Evolutionary conservation across 1,284 basidiomycete species (phyloP).

Genomic region (Xerocomus amazonicus): DNA sequence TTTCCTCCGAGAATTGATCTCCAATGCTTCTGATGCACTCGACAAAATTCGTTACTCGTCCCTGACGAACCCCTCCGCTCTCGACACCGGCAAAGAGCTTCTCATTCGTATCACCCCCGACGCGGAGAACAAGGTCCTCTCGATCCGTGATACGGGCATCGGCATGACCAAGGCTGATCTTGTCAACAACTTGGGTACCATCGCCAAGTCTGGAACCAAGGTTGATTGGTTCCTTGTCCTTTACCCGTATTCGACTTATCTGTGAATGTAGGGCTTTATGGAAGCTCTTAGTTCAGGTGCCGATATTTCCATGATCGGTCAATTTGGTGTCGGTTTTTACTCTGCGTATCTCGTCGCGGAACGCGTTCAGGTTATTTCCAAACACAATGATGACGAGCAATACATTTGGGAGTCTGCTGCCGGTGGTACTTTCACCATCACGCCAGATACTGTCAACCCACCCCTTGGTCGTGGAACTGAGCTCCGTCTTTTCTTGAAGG

Average conservation of each 20-base stretch:
- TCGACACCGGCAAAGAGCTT: constrained; percentile 87
- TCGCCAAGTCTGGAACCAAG: constrained; percentile 96
- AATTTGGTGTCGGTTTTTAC: constrained; percentile 99
- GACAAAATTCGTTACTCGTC: constrained; percentile 97
- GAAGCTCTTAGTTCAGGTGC: constrained; percentile 95
- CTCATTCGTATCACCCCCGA: constrained; percentile 91
- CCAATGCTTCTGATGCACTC: constrained; percentile 90
- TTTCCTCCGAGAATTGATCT: constrained; percentile 94
- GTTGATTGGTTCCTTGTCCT: constrained; percentile 35
- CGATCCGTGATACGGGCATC: constrained; percentile 95
- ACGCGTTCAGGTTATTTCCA: constrained; percentile 97
- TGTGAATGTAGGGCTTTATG: constrained; percentile 81
- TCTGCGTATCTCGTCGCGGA: constrained; percentile 99
- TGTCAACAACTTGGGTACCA: constrained; percentile 99
- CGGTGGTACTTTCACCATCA: constrained; percentile 99
- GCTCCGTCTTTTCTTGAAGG: constrained; percentile 95
- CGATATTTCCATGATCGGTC: constrained; percentile 91
- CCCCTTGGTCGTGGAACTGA: constrained; percentile 94
- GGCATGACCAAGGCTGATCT: constrained; percentile 99
- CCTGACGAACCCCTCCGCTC: constrained; percentile 84
- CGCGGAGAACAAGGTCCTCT: constrained; percentile 93
- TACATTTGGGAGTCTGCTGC: constrained; percentile 99
- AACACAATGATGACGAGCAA: constrained; percentile 99
- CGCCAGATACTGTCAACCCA: constrained; percentile 86
- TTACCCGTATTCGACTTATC: constrained; percentile 11